Percentiles rank a stretch among this genome's conserved stretches.
These are phyloP conservation scores for Uronychia setigera DNA, from an alignment of 73 alveolate genomes.

Conservation along the genomic window DNA sequence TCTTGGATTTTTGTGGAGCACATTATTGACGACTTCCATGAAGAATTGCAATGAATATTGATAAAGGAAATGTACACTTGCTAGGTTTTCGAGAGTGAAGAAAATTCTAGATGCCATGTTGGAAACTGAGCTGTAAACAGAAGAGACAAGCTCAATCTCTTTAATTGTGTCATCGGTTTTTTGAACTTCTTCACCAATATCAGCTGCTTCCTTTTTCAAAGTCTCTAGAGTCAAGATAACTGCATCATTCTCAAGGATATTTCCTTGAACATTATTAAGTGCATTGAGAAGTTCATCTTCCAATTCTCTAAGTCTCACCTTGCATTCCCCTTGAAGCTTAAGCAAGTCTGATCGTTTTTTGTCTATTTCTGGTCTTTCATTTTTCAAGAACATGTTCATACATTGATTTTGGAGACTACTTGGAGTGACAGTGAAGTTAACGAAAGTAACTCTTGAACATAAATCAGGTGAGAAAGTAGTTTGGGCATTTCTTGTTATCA, in stretches of 20 bases:
- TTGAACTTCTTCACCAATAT: conserved; percentile 86
- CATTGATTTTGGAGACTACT: conserved; percentile 95
- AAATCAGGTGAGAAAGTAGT: conserved; percentile 98
- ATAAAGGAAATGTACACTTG: conserved; percentile 87
- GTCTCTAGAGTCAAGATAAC: conserved; percentile 97
- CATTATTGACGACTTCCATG: conserved; percentile 80
- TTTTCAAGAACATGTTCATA: conserved; percentile 93
- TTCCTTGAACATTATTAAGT: conserved; percentile 95
- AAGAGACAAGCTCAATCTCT: conserved; percentile 93
- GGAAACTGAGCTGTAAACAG: conserved; percentile 91
- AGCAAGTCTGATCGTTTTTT: conserved; percentile 92
- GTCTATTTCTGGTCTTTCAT: conserved; percentile 99
- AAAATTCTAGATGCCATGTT: conserved; percentile 90
- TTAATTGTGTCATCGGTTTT: conserved; percentile 92
- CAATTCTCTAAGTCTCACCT: conserved; percentile 93
- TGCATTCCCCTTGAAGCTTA: conserved; percentile 96
- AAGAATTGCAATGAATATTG: conserved; percentile 90
- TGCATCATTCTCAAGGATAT: conserved; percentile 95
- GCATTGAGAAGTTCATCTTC: conserved; percentile 97
- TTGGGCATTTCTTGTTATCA: conserved; percentile 97
- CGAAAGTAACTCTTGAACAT: conserved; percentile 99
- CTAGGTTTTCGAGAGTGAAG: conserved; percentile 94
- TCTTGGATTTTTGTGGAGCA: conserved; percentile 71
- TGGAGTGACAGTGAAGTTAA: conserved; percentile 99
- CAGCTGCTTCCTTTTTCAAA: conserved; percentile 95